Conservation (phyloP, 2,329 filamentous ascomycete genomes). For the Pseudogymnoascus sp. region DNA sequence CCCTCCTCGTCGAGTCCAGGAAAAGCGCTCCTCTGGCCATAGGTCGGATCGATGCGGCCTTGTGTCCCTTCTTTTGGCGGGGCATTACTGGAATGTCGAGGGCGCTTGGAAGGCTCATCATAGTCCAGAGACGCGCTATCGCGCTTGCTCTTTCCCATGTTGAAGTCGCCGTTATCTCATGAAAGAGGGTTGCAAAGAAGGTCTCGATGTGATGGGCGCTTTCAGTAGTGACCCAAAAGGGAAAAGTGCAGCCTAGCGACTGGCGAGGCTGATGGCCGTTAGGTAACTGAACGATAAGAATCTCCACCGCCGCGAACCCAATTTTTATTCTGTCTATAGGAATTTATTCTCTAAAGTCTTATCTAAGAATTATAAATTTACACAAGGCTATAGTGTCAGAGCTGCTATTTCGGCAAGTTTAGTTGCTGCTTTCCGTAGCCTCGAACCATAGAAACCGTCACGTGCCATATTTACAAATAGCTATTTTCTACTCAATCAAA, state of each 20-base stretch:
- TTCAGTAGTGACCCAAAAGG: neutral
- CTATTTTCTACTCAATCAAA: too few relatives aligned
- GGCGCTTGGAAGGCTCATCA: neutral
- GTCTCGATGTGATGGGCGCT: neutral
- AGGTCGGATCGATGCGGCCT: slow-evolving; percentile 50
- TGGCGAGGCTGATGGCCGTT: neutral
- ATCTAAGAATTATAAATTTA: neutral
- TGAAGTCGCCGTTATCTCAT: neutral
- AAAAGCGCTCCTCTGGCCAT: slow-evolving; percentile 66
- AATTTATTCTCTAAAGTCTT: neutral
- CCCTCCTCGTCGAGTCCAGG: slow-evolving; percentile 48
- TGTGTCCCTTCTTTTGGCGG: slow-evolving; percentile 11
- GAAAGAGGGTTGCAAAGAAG: neutral
- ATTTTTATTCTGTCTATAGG: neutral
- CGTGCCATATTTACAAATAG: too few relatives aligned
- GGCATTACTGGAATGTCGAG: neutral
- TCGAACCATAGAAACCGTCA: too few relatives aligned
- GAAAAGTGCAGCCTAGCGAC: neutral
- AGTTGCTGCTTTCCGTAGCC: too few relatives aligned
- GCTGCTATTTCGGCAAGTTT: too few relatives aligned
- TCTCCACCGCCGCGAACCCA: neutral
- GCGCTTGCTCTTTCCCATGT: slow-evolving; percentile 3
- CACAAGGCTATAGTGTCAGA: neutral
- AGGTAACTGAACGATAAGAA: neutral
- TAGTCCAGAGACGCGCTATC: neutral